Evolutionary conservation across 202 grass and related monocot genomes (phyloP), one percentile per base, ranked within the genome.

Genomic region (Carex arenaria): DNA sequence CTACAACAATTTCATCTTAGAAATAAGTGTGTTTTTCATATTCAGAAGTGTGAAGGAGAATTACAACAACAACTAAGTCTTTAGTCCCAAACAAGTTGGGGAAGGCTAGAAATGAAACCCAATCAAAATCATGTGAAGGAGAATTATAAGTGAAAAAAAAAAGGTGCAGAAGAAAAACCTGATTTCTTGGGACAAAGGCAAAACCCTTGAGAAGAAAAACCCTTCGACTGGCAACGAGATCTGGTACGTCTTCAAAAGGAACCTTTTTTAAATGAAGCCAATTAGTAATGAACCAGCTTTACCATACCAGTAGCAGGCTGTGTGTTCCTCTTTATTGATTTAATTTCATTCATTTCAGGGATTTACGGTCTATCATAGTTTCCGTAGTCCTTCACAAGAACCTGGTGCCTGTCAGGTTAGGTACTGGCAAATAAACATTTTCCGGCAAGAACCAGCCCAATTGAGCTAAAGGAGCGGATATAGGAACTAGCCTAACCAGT

Each of bases 201-300:
- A 90, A 94, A 84, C 96, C 93, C 87, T 96, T 95, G 65, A 83
- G 89, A 89, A 99, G 47, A 80, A 90, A 94, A 80, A 99, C 93
- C 42, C 89, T 83, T 3, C 91, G 93, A 55, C 69, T 72, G 52
- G 88, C 89, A 82, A 99, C 86, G 79, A 99, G 89, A 77, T 99
- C 93, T 79, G 93, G 86, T 86, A 96, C 96, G 85, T 95, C 93
- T 92, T 99, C 89, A 88, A 99, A 99, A 67, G 96, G 96, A 81
- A 85, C 96, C 96, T 98, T 86, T 71, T 71, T 69, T 52, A 66
- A 45, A 84, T 84, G 61, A 64, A 31, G 75, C 72, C 49, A 59
- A 60, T 66, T 31, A 67, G 80, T 56, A 56, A 7, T 55, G 23
- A 36, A 57, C 13, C 49, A 55, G 3, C 13, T 71, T 47, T 40